These are phyloP conservation scores for Lactarius akahatsu DNA, from an alignment of 768 basidiomycete species.

Conservation along the genomic window DNA sequence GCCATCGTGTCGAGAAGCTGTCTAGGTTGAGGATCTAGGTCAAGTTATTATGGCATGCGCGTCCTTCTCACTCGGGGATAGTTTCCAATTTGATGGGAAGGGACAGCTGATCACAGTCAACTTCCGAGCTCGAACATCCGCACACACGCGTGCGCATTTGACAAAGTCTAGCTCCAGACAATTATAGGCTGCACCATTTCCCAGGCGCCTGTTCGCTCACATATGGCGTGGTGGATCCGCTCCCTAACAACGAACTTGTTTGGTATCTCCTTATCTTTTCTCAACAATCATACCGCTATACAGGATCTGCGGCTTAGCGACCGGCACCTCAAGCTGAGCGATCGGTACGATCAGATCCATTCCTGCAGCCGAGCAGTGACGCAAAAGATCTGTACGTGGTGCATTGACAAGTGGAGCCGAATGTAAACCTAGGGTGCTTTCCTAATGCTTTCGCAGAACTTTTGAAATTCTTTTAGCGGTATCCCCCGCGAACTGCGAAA, in stretches of 20 bases:
- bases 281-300: background rate
- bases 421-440: background rate
- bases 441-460: background rate
- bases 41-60: too few relatives aligned
- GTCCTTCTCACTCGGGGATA: background rate
- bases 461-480: background rate
- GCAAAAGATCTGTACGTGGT: background rate
- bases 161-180: too few relatives aligned
- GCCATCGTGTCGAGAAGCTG: background rate
- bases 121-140: too few relatives aligned
- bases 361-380: background rate
- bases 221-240: background rate
- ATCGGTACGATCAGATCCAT: background rate
- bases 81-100: too few relatives aligned
- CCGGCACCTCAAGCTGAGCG: too few relatives aligned
- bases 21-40: background rate
- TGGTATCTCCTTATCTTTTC: too few relatives aligned
- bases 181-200: background rate
- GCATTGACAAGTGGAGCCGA: background rate
- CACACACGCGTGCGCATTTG: too few relatives aligned
- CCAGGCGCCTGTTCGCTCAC: background rate
- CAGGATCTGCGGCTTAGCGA: background rate
- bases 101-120: too few relatives aligned
- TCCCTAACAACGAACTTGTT: too few relatives aligned
- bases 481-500: background rate